Evolutionary conservation across 1,139 yeast species (phyloP).

Genomic region (Dujonia santamariae): DNA sequence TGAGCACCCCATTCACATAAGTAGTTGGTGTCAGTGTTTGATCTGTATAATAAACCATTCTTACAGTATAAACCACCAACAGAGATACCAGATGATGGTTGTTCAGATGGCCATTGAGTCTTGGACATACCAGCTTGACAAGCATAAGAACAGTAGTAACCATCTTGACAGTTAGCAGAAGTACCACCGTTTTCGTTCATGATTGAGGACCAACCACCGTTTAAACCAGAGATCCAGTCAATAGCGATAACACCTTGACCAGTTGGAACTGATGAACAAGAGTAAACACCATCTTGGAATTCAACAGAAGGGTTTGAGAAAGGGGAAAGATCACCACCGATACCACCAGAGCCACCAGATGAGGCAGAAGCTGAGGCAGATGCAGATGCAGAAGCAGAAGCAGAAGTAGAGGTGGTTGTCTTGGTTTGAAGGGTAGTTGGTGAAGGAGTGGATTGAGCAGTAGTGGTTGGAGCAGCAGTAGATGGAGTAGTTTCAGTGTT

Average conservation of each 20-base stretch:
- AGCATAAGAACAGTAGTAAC: conserved; percentile 79
- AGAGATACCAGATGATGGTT: conserved; percentile 73
- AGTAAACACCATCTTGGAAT: conserved; percentile 62
- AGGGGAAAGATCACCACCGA: conserved; percentile 54
- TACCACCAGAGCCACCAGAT: conserved; percentile 25
- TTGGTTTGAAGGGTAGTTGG: conserved; percentile 16
- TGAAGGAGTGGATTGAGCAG: conserved; percentile 10
- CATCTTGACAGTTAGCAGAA: conserved; percentile 67
- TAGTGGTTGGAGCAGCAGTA: conserved; percentile 16
- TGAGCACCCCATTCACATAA: conserved; percentile 78
- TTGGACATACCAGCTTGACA: conserved; percentile 91
- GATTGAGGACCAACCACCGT: conserved; percentile 74
- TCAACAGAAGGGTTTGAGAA: conserved; percentile 50
- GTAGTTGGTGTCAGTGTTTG: conserved; percentile 55
- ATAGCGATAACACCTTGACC: conserved; percentile 74
- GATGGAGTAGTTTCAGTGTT: conserved; percentile 14
- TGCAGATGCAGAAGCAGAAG: conserved; percentile 19
- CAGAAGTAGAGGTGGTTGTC: conserved; percentile 18
- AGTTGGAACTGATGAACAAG: conserved; percentile 60
- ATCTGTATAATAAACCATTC: conserved; percentile 64
- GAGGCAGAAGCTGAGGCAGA: conserved; percentile 19
- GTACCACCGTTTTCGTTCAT: conserved; percentile 63
- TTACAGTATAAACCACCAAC: conserved; percentile 77
- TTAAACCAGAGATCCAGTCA: conserved; percentile 48
- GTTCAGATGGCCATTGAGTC: conserved; percentile 79